phyloP scores from a whole-genome alignment of 805 yeast genomes.

The Suhomyces faveliae region DNA sequence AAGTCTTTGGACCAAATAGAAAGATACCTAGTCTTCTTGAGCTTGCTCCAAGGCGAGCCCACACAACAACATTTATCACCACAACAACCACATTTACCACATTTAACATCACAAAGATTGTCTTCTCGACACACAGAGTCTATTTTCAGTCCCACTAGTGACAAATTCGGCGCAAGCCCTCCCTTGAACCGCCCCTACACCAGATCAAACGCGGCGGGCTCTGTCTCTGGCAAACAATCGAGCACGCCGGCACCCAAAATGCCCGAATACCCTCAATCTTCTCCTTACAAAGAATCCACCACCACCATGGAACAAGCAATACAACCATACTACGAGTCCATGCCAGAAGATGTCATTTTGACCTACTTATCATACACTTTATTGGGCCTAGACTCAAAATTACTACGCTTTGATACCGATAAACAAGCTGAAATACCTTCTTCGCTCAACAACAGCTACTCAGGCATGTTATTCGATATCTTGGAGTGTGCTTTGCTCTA shows the following conservation, averaged over 20 bases:
- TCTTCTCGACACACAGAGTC: conserved; percentile 6
- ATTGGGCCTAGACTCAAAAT: conserved; percentile 59
- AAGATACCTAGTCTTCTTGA: conserved; percentile 35
- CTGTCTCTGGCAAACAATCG: neutral
- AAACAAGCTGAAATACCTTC: conserved; percentile 47
- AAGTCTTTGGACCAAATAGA: conserved; percentile 32
- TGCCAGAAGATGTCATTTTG: conserved; percentile 24
- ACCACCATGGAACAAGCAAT: conserved; percentile 11
- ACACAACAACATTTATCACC: conserved; percentile 9
- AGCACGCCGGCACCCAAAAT: neutral
- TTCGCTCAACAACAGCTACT: conserved; percentile 52
- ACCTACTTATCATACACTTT: conserved; percentile 49
- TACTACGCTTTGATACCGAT: conserved; percentile 44
- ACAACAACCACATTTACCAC: neutral
- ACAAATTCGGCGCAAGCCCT: neutral
- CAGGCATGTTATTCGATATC: conserved; percentile 53
- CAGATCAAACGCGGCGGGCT: conserved; percentile 2
- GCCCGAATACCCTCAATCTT: conserved; percentile 9
- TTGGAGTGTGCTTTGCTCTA: conserved; percentile 75
- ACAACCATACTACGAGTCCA: conserved; percentile 30
- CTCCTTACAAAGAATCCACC: conserved; percentile 11
- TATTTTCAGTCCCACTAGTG: conserved; percentile 1
- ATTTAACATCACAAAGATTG: neutral
- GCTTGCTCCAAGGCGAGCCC: conserved; percentile 8
- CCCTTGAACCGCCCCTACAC: conserved; percentile 2